Evolutionary conservation across 2,329 filamentous ascomycete genomes (phyloP).

Genomic region (Epichloe scottii): DNA sequence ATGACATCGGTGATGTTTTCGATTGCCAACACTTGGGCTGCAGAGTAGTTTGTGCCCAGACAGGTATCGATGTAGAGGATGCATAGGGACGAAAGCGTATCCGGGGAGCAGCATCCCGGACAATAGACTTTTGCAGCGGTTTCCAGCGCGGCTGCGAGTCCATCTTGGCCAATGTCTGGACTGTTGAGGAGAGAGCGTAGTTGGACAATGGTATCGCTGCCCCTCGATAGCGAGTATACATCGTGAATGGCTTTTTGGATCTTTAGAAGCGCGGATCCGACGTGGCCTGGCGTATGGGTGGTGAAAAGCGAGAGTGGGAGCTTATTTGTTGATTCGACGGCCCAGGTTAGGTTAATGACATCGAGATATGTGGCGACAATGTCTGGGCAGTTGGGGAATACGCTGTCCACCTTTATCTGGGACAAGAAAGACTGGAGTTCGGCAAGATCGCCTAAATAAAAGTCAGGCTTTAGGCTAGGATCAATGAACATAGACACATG

Average conservation of each 20-base stretch:
- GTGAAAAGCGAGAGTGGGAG: constrained; percentile 11
- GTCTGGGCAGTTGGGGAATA: constrained; percentile 24
- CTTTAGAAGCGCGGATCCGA: constrained; percentile 26
- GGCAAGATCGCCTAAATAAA: constrained; percentile 17
- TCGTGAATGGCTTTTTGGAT: constrained; percentile 24
- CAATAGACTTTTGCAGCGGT: constrained; percentile 20
- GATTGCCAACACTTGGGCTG: constrained; percentile 35
- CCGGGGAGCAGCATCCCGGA: constrained; percentile 13
- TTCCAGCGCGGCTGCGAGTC: constrained; percentile 25
- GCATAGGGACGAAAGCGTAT: constrained; percentile 22
- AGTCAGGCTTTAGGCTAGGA: neutral
- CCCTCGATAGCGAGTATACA: constrained; percentile 21
- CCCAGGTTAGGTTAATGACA: constrained; percentile 29
- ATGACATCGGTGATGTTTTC: constrained; percentile 33
- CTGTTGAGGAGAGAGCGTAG: constrained; percentile 18
- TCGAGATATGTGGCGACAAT: constrained; percentile 34
- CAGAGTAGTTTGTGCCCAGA: constrained; percentile 24
- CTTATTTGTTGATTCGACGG: constrained; percentile 14
- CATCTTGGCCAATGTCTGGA: constrained; percentile 18
- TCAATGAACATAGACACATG: neutral
- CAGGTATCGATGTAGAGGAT: constrained; percentile 31
- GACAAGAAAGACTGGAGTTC: constrained; percentile 19
- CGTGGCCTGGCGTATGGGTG: constrained; percentile 8
- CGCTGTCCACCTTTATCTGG: constrained; percentile 13
- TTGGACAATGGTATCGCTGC: constrained; percentile 10